Base-by-base conservation (phyloP, 441 rosid genomes). In the Erysimum cheiri region DNA sequence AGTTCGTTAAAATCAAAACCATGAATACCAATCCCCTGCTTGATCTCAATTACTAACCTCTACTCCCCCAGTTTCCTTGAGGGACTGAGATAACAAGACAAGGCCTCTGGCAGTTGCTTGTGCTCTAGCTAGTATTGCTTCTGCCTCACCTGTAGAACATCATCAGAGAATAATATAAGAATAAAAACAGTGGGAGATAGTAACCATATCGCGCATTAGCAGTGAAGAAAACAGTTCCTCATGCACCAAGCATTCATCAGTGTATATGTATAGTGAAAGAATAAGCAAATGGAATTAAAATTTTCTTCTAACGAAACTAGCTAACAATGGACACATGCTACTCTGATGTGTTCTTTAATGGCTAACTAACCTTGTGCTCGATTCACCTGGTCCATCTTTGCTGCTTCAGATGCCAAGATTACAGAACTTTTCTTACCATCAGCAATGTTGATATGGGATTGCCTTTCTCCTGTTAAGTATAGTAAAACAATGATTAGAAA, bases 401-500 rank as follows among this genome's bases (percentile, higher is more conserved):
- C 83, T 67, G 88, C 88, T 83, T 87, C 90, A 6, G 95, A 81
- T 58, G 80, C 85, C 74, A 85, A 75, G 67, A 87, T 87, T 36
- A 82, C 86, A 54, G 95, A 64, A 78, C 43, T 84, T 78, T 92
- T 92, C 77, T 54, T 83, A 71, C 96, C 95, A 80, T 92, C 93
- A 14, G 98, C 98, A 57, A 90, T 87, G 69, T 90, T 90, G 73
- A 88, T 92, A 84, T 93, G 82, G n/a, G 97, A 80, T 74, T 93
- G 96, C 70, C 94, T 88, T 72, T 89, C 93, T 88, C 98, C 95
- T 93, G 82, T 77, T 60, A 78, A 60, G 64, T 56, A 71, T 24
- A 26, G 28, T 44, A 24, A 41, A 1, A 1, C n/a, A 69, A 60
- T 54, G 69, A 13, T 65, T 53, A 59, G 26, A 65, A 13, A 17